Conservation (phyloP, 2,329 filamentous ascomycete genomes). For the Colletotrichum sp. region DNA sequence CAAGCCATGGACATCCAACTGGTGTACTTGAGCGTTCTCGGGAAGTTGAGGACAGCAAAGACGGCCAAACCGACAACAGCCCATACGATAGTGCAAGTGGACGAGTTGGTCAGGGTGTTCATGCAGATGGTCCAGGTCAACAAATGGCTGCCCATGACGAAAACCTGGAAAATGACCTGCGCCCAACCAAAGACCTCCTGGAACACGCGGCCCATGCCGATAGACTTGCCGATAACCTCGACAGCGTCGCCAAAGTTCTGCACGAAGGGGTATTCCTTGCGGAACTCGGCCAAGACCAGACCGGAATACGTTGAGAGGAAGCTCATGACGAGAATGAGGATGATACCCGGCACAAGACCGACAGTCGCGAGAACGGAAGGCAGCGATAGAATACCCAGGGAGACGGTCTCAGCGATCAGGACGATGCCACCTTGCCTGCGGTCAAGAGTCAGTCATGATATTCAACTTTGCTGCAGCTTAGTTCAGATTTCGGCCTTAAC, state of each 20-base stretch:
- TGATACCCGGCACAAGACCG: constrained; percentile 74
- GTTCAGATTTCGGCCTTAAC: not conserved
- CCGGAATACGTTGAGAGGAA: constrained; percentile 72
- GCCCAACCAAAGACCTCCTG: constrained; percentile 64
- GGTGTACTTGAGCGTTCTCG: constrained; percentile 67
- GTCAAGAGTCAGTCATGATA: not conserved
- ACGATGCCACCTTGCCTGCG: constrained; percentile 50
- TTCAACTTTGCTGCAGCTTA: not conserved
- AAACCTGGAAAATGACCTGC: constrained; percentile 67
- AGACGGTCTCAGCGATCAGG: constrained; percentile 49
- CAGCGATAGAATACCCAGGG: constrained; percentile 69
- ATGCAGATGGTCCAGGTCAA: constrained; percentile 71
- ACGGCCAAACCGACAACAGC: constrained; percentile 63
- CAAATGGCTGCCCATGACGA: constrained; percentile 74
- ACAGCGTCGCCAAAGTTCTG: constrained; percentile 71
- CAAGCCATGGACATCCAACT: constrained; percentile 66
- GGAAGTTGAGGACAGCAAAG: constrained; percentile 64
- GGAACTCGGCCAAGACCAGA: constrained; percentile 67
- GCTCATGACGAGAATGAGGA: constrained; percentile 70
- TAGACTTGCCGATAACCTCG: constrained; percentile 53
- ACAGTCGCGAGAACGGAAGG: constrained; percentile 76
- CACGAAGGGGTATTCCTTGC: constrained; percentile 71
- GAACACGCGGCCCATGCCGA: constrained; percentile 56
- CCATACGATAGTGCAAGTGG: constrained; percentile 68
- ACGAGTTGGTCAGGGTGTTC: constrained; percentile 66